phyloP scores from a whole-genome alignment of 1,284 basidiomycete genomes.

The Cryptococcus sp. region DNA sequence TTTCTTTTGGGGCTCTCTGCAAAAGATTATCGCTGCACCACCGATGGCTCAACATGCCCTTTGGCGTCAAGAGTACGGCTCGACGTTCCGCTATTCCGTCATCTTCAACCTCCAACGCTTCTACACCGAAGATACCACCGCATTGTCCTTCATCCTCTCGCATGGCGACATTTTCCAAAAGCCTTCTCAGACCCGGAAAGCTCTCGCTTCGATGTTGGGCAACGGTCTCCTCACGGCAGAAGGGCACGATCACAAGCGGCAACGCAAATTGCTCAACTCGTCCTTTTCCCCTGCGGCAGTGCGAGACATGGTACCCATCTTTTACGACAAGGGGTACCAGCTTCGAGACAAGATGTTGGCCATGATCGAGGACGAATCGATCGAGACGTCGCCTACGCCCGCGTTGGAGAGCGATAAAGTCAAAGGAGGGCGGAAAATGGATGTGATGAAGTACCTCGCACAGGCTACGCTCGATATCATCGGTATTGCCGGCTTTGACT shows the following conservation, averaged over 20 bases:
- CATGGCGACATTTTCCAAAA: slow-evolving; percentile 62
- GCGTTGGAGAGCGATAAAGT: slow-evolving; percentile 15
- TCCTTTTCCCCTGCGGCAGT: slow-evolving; percentile 44
- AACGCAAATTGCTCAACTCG: slow-evolving; percentile 50
- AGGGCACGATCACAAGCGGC: slow-evolving; percentile 52
- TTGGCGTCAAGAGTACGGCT: slow-evolving; percentile 19
- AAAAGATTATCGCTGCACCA: slow-evolving; percentile 15
- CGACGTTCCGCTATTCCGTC: slow-evolving; percentile 21
- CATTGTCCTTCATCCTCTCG: slow-evolving; percentile 58
- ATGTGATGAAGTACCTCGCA: slow-evolving; percentile 58
- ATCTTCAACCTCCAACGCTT: slow-evolving; percentile 46
- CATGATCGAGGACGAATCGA: slow-evolving; percentile 13
- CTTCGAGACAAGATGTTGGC: slow-evolving; percentile 44
- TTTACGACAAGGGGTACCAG: slow-evolving; percentile 59
- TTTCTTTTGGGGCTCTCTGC: slow-evolving; percentile 19
- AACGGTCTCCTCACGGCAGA: slow-evolving; percentile 44
- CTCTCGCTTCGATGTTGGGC: slow-evolving; percentile 48
- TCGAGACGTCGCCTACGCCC: slow-evolving; percentile 14
- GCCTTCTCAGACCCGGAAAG: slow-evolving; percentile 57
- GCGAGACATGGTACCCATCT: slow-evolving; percentile 53
- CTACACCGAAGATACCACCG: slow-evolving; percentile 57
- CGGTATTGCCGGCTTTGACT: slow-evolving; percentile 64
- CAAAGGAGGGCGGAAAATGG: slow-evolving; percentile 45
- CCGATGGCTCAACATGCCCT: slow-evolving; percentile 13
- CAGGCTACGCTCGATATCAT: slow-evolving; percentile 66